These are phyloP conservation scores for Acanthamoeba healyi DNA, from an alignment of 208 protist species.

Conservation along the genomic window DNA sequence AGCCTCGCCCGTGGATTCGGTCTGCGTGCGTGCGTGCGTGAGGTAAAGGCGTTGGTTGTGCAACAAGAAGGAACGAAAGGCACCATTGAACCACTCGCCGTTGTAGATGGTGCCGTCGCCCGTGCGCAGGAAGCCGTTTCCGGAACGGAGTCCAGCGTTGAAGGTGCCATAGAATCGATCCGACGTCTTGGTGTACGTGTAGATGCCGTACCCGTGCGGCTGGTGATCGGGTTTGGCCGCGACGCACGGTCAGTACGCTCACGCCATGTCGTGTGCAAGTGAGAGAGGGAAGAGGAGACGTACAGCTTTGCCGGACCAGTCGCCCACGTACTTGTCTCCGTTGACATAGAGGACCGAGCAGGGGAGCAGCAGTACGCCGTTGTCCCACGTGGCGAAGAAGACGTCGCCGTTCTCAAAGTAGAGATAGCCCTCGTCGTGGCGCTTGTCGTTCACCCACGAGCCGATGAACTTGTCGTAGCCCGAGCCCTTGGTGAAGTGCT, in stretches of 20 bases:
- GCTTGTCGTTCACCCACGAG: conserved; percentile 53
- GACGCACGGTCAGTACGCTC: background rate
- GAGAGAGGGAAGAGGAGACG: background rate
- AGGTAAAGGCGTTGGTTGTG: background rate
- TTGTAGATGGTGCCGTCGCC: conserved; percentile 67
- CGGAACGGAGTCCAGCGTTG: conserved; percentile 1
- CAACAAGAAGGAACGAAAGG: background rate
- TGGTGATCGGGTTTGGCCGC: background rate
- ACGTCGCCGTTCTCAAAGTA: conserved; percentile 65
- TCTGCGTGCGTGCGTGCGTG: background rate
- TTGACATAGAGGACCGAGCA: conserved; percentile 60
- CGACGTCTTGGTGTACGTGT: conserved; percentile 28
- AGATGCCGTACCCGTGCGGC: conserved; percentile 63
- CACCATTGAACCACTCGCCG: conserved; percentile 61
- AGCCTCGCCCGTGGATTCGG: conserved; percentile 32
- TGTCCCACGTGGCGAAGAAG: conserved; percentile 44
- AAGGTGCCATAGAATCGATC: conserved; percentile 46
- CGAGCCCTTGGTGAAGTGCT: conserved; percentile 22
- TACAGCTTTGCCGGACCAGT: conserved; percentile 27
- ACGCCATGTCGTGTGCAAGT: background rate
- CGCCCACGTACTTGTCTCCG: conserved; percentile 59
- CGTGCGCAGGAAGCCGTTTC: conserved; percentile 35
- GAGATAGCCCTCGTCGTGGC: conserved; percentile 50
- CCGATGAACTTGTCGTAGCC: conserved; percentile 56
- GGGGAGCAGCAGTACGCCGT: conserved; percentile 20